These are phyloP conservation scores for Cryptococcus maquisensis DNA, from an alignment of 1,284 basidiomycete species.

Conservation along the genomic window DNA sequence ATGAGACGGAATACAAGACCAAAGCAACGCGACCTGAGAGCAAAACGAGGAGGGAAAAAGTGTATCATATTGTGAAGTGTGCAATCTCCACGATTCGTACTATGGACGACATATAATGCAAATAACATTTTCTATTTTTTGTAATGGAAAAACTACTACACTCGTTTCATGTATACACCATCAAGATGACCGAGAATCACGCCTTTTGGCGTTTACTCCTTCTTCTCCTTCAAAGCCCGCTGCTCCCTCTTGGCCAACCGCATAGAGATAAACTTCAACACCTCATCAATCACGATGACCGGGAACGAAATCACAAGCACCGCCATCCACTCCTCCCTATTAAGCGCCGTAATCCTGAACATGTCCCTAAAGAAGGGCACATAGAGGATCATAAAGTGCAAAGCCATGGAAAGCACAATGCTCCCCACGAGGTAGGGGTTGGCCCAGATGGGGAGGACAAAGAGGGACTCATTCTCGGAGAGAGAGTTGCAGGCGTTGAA, in stretches of 20 bases:
- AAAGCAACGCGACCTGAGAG: background rate
- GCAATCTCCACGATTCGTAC: background rate
- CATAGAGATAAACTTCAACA: conserved; percentile 79
- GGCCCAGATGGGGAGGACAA: conserved; percentile 85
- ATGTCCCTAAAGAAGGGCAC: conserved; percentile 88
- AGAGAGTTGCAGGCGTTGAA: conserved; percentile 99
- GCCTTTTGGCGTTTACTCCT: background rate
- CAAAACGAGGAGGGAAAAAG: conserved; percentile 9
- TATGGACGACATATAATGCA: conserved; percentile 2
- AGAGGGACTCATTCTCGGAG: conserved; percentile 92
- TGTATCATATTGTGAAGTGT: conserved; percentile 22
- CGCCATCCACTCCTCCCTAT: conserved; percentile 91
- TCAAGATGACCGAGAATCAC: background rate
- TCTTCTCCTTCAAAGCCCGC: conserved; percentile 1
- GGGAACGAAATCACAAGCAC: conserved; percentile 84
- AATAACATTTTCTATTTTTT: background rate
- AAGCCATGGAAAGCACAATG: conserved; percentile 79
- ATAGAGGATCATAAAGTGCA: conserved; percentile 93
- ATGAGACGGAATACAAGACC: conserved; percentile 11
- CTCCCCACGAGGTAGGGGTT: conserved; percentile 87
- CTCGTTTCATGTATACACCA: background rate
- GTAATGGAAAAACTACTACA: background rate
- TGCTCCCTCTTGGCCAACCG: conserved; percentile 30
- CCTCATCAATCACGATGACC: conserved; percentile 84
- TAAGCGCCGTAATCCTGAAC: conserved; percentile 88